Evolutionary conservation across 768 basidiomycete genomes (phyloP).

Genomic region (Amanita pseudoporphyria): DNA sequence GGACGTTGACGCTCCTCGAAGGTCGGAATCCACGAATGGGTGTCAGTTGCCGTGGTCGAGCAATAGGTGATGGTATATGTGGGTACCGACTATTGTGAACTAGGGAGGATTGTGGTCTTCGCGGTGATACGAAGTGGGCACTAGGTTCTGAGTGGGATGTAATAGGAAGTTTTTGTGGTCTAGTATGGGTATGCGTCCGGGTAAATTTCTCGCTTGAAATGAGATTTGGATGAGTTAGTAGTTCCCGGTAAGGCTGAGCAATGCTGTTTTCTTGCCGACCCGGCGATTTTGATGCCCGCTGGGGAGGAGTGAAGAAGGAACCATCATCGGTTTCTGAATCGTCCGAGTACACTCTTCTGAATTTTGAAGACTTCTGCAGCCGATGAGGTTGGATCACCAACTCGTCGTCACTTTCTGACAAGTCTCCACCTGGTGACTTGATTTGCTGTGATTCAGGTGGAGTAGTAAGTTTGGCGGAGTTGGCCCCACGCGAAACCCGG

Average conservation of each 20-base stretch:
- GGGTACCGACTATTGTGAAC: background rate
- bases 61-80: constrained; percentile 17
- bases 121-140: background rate
- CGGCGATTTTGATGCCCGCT: constrained; percentile 5
- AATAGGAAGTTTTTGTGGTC: constrained; percentile 5
- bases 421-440: background rate
- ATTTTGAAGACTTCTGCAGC: background rate
- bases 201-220: background rate
- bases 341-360: constrained; percentile 34
- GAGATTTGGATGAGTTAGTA: background rate
- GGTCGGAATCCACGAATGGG: constrained; percentile 43
- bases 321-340: constrained; percentile 32
- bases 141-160: background rate
- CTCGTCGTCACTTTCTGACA: constrained; percentile 18
- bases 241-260: background rate
- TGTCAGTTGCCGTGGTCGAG: constrained; percentile 54
- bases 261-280: background rate
- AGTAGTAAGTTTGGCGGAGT: constrained; percentile 15
- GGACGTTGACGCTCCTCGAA: constrained; percentile 28
- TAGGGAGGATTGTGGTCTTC: background rate
- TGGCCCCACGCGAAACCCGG: constrained; percentile 40
- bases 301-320: constrained; percentile 8
- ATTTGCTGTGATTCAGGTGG: constrained; percentile 3
- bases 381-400: constrained; percentile 14
- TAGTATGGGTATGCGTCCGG: background rate